A percentile compares a stretch with the other conserved stretches of the same genome.
Evolutionary conservation across 176 grass and related monocot species (phyloP).

Genomic region (Carex kokanica): DNA sequence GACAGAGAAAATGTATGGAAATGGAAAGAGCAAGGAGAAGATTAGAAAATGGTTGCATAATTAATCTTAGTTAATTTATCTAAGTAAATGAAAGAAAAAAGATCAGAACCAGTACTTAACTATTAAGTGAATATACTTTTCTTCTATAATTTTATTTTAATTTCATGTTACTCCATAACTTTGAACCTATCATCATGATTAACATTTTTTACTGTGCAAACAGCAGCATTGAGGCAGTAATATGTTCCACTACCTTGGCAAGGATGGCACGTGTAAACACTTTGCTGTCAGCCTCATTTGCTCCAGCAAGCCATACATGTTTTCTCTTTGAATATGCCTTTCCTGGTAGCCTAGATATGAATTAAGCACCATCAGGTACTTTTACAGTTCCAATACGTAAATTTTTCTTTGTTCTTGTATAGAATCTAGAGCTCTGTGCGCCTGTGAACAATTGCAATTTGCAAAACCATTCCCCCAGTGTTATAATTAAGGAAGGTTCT

Average conservation of each 20-base stretch:
- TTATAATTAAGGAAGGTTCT: not conserved
- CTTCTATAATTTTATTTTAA: not conserved
- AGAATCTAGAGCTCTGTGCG: not conserved
- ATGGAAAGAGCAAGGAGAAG: not conserved
- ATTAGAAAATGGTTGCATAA: not conserved
- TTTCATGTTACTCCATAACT: not conserved
- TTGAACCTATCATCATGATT: not conserved
- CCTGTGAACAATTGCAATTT: not conserved
- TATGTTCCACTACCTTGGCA: constrained; percentile 43
- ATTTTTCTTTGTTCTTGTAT: not conserved
- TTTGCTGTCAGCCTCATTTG: constrained; percentile 77
- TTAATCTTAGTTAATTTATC: not conserved
- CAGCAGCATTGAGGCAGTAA: too few relatives aligned
- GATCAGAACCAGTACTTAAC: not conserved
- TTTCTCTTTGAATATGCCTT: constrained; percentile 45
- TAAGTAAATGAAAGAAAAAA: not conserved
- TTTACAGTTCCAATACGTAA: not conserved
- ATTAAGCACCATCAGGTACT: not conserved
- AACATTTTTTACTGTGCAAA: not conserved
- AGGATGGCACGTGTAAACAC: constrained; percentile 85
- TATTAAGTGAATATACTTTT: not conserved
- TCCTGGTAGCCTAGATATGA: constrained; percentile 61
- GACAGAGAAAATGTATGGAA: constrained; percentile 4
- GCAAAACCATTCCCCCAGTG: not conserved
- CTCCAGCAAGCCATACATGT: constrained; percentile 74